Conservation (phyloP, 106 monocot species). For the Apostasia ramifera region DNA sequence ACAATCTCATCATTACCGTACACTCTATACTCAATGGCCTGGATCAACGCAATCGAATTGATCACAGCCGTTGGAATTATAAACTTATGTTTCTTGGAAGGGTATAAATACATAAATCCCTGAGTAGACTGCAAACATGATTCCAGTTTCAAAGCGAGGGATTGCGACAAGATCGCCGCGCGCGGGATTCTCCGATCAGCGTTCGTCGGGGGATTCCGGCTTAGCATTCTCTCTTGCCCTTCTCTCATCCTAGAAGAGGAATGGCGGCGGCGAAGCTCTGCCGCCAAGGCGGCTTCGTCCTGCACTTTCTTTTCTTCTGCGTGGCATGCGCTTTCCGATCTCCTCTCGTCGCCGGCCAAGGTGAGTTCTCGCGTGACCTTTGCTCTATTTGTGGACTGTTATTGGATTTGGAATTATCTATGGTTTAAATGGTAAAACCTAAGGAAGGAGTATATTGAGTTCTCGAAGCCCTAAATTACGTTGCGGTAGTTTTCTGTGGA, state of each 20-base stretch:
- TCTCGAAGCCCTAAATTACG: neutral
- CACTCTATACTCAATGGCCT: too few relatives aligned
- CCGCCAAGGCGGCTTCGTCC: neutral
- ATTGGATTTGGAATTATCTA: neutral
- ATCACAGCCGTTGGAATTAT: too few relatives aligned
- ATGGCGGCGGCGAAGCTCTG: neutral
- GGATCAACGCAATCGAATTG: too few relatives aligned
- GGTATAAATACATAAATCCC: too few relatives aligned
- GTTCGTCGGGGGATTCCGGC: neutral
- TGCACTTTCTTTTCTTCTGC: neutral
- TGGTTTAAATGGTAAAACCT: neutral
- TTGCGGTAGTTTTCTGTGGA: neutral
- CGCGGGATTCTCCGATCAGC: neutral
- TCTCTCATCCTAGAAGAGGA: neutral
- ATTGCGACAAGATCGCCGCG: neutral
- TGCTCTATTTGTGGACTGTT: neutral
- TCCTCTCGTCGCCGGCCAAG: slow-evolving; percentile 1
- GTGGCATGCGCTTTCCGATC: slow-evolving; percentile 1
- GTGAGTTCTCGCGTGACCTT: neutral
- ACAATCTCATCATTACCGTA: too few relatives aligned
- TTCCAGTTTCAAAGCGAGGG: too few relatives aligned
- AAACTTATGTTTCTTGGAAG: too few relatives aligned
- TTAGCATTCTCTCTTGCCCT: neutral
- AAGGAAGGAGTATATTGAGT: neutral
- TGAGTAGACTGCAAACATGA: too few relatives aligned